Evolutionary conservation across 108 stramenopile species (phyloP), one percentile per base, ranked within the genome.

Genomic region (Cyclotella cryptica): DNA sequence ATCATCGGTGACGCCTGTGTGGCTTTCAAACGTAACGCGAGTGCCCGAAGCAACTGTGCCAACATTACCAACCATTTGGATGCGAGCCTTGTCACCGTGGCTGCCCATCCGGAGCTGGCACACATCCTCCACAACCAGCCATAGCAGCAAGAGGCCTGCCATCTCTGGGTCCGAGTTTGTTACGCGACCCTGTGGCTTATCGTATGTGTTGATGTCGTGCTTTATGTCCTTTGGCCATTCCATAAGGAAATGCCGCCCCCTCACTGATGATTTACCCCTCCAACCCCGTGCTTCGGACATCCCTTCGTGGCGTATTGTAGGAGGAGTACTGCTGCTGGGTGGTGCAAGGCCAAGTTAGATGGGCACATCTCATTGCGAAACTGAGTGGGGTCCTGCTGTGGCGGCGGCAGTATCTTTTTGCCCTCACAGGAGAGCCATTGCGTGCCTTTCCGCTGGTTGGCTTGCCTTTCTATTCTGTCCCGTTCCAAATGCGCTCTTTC

Each of bases 211-310:
- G 27, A 88, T 24, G 1, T 4, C n/a, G 1, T 11, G 13, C 4
- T 47, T 55, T 26, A 88, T 67, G 13, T 65, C 42, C 10, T 63
- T 11, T n/a, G n/a, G n/a, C n/a, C n/a, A n/a, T n/a, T n/a, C n/a
- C n/a, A n/a, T n/a, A n/a, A n/a, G n/a, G n/a, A n/a, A n/a, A 1
- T 84, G 75, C 74, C 74, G 66, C 22, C 54, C 53, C 0, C 42
- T 75, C 74, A 0, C 74, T 64, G 0, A 75, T 4, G 22, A 75
- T 53, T 78, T 63, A 18, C 80, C 85, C 2, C 80, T 80, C 1
- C 63, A 46, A 66, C 66, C 74, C 2, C 30, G 19, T 0, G 66
- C 26, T 0, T 39, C 74, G 15, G 28, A 66, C 3, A 67, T n/a
- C 12, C 64, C 57, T 54, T 12, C 44, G 44, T 13, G 11, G 13